phyloP scores from a whole-genome alignment of 352 stramenopile genomes.

The Achlya hypogyna region DNA sequence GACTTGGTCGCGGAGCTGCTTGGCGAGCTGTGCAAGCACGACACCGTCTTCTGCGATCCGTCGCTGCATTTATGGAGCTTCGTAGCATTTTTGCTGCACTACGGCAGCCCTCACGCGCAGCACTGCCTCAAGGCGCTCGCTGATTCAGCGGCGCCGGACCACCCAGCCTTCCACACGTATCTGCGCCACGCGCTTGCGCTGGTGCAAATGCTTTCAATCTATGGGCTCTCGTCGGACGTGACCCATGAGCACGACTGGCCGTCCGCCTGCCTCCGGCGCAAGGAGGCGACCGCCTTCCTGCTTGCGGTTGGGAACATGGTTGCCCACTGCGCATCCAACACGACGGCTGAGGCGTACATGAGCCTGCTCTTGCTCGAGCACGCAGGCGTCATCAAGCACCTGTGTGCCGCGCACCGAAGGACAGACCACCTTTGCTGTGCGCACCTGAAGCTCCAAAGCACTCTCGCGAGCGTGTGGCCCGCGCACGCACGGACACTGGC shows the following conservation, averaged over 20 bases:
- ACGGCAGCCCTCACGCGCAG: neutral
- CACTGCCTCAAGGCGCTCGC: conserved; percentile 8
- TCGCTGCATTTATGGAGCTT: conserved; percentile 17
- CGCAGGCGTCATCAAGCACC: conserved; percentile 7
- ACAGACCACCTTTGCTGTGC: conserved; percentile 5
- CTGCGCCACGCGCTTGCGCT: neutral
- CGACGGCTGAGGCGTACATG: neutral
- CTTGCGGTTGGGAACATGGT: conserved; percentile 8
- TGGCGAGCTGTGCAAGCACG: conserved; percentile 16
- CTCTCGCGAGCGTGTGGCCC: neutral
- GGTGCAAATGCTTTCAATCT: conserved; percentile 10
- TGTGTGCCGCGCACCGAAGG: conserved; percentile 6
- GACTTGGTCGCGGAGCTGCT: conserved; percentile 1
- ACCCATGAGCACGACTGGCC: neutral
- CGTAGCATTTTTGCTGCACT: conserved; percentile 1
- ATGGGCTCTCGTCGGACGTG: conserved; percentile 1
- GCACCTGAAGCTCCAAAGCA: neutral
- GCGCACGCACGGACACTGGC: conserved; percentile 5
- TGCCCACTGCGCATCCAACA: neutral
- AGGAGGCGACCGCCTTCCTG: neutral
- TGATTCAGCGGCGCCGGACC: neutral
- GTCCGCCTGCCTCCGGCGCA: neutral
- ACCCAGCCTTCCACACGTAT: neutral
- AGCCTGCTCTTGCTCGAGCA: conserved; percentile 11
- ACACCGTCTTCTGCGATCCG: conserved; percentile 13